Base-by-base conservation (phyloP, 768 basidiomycete species). In the Amanita muscaria region DNA sequence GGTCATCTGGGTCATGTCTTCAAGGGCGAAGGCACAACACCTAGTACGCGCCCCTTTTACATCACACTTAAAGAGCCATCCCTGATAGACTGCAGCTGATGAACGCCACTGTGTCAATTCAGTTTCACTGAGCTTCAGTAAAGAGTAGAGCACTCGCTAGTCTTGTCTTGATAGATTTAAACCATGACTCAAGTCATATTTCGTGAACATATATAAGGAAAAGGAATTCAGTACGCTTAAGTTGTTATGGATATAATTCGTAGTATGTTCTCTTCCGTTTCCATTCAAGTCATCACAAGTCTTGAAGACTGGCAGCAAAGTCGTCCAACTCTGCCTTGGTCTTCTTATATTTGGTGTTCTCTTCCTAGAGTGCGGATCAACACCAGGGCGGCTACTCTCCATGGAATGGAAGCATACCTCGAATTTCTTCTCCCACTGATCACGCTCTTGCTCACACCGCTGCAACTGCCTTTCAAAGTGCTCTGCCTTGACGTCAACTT, bases 401-500 rank as follows among this genome's bases (percentile, higher is more conserved):
- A 44, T 27, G 23, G 38, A 27, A 6, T 36, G 4, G 6, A n/a
- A n/a, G 12, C 25, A 23, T 56, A 90, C 92, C 73, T 93, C 93
- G 68, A 78, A 87, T 67, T 94, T 97, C 74, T 83, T 78, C 78
- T 96, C 93, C 88, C 87, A 91, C 31, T 61, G 56, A 61, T 98
- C 94, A 40, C 93, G 81, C 64, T 99, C 96, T 59, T 87, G 80
- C 61, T 97, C 93, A 38, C 78, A 70, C 34, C 87, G 77, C 52
- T 79, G 72, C 15, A 96, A 81, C 60, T 93, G 88, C 39, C 92
- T 80, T 67, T 97, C 94, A 60, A 89, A 96, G 68, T 98, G 91
- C 64, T 99, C 96, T 8, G 94, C 94, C 70, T 97, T 99, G 65
- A 98, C 85, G 60, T 99, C 96, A 46, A 94, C 91, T 59, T 94